These are phyloP conservation scores for Chrysoporthe cubensis DNA, from an alignment of 2,329 filamentous ascomycete genomes.

Conservation along the genomic window DNA sequence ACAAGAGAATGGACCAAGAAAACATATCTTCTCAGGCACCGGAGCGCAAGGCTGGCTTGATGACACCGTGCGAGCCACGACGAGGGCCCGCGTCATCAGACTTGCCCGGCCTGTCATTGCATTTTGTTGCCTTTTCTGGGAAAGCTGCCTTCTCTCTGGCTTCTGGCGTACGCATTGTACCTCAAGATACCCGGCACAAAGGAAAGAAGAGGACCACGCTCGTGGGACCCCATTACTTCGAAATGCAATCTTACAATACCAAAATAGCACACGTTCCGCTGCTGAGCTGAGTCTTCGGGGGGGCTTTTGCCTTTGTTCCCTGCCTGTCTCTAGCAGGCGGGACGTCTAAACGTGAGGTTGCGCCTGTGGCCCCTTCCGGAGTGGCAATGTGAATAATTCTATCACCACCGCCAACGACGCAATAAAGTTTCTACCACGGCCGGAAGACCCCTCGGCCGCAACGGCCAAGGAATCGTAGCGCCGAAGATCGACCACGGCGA, in stretches of 20 bases:
- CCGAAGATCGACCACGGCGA: too few species aligned
- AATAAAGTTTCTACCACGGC: too few species aligned
- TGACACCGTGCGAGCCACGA: background rate
- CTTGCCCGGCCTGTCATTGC: slow-evolving; percentile 1
- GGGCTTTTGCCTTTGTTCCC: too few species aligned
- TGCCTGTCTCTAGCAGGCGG: too few species aligned
- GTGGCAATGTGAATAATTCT: too few species aligned
- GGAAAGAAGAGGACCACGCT: background rate
- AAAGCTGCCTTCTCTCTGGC: slow-evolving; percentile 11
- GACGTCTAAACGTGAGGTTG: too few species aligned
- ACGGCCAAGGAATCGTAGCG: too few species aligned
- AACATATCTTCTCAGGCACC: slow-evolving; percentile 1
- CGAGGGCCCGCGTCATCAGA: background rate
- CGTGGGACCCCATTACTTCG: background rate
- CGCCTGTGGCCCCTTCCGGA: too few species aligned
- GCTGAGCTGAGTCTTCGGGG: too few species aligned
- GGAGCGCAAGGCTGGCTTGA: background rate
- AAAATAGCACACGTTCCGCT: background rate
- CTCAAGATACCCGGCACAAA: slow-evolving; percentile 16
- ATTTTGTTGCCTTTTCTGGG: slow-evolving; percentile 1
- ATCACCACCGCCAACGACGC: too few species aligned
- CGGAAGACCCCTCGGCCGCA: too few species aligned
- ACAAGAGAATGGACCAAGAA: background rate
- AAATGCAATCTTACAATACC: background rate
- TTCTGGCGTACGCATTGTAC: slow-evolving; percentile 19